Evolutionary conservation across 768 basidiomycete genomes (phyloP), one percentile per base, ranked within the genome.

Genomic region (Termitomyces titanicus): DNA sequence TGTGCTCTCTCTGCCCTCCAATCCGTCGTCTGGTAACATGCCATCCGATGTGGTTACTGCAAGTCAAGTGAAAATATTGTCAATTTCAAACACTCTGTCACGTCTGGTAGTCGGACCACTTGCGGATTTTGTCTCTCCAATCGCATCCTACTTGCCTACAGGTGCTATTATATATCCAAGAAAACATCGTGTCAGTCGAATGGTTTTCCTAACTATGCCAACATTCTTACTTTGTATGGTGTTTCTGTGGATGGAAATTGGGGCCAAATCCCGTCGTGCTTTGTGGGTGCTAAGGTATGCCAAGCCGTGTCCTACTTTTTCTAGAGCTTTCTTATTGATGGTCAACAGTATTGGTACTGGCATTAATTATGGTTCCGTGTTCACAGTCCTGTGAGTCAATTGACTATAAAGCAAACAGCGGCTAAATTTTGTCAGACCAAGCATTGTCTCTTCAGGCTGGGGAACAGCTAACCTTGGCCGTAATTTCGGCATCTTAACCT

Each of bases 401-500:
- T 8, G 15, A 20, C 20, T 44, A 34, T 56, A 25, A 24, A 47
- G 29, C 2, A 17, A 24, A 44, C 0, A 5, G 7, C 10, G 35
- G 31, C 51, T 49, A 9, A n/a, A 37, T 18, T 44, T 47, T 33
- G 57, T 37, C 60, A 89, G 86, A 12, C 89, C 91, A 2, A 83
- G 87, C 51, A 77, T 93, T 27, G 70, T 90, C 4, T 82, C 85
- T 2, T 76, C 85, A 1, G 75, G 88, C 22, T 93, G 89, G 88
- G 91, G 91, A 12, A 66, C 78, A 25, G 63, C 74, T n/a, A 79
- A 89, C 57, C 72, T 85, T 5, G 91, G 84, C 9, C 82, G 91
- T 54, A 93, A 93, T 67, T 92, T 83, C 56, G 89, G 89, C 24
- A 68, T 89, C 35, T 64, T 90, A 53, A 82, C 86, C 46, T 90